phyloP scores from a whole-genome alignment of 1,284 basidiomycete genomes.

The Apiotrichum siamense region DNA sequence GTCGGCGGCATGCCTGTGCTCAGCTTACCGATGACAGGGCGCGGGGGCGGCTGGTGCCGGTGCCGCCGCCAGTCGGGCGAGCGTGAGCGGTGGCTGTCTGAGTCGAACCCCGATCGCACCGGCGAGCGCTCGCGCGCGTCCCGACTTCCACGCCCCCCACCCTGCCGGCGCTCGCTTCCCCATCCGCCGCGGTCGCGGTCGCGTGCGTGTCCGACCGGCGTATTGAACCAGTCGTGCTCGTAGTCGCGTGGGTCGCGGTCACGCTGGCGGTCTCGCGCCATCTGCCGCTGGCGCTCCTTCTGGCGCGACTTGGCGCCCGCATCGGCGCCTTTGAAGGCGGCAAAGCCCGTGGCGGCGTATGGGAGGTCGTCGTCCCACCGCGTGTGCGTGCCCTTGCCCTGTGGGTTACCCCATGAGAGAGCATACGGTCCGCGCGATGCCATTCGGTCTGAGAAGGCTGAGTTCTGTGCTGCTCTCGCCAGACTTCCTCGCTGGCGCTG shows the following conservation, averaged over 20 bases:
- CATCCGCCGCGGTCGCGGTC: not conserved
- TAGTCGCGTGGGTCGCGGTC: not conserved
- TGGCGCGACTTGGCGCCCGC: slow-evolving; percentile 29
- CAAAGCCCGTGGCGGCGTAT: slow-evolving; percentile 11
- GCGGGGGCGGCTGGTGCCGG: not conserved
- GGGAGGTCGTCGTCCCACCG: slow-evolving; percentile 22
- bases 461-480: slow-evolving; percentile 56
- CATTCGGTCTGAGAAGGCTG: slow-evolving; percentile 69
- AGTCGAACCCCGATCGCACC: not conserved
- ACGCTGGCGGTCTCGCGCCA: slow-evolving; percentile 12
- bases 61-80: not conserved
- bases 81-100: slow-evolving; percentile 2
- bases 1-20: not conserved
- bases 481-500: slow-evolving; percentile 52
- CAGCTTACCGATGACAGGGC: too few species aligned
- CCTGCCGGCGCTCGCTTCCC: not conserved
- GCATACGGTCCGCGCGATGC: slow-evolving; percentile 65
- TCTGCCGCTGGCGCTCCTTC: slow-evolving; percentile 16
- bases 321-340: slow-evolving; percentile 19
- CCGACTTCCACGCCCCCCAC: not conserved
- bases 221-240: slow-evolving; percentile 1
- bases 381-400: slow-evolving; percentile 17
- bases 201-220: not conserved
- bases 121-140: not conserved
- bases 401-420: not conserved